Base-by-base conservation (phyloP, 805 yeast genomes). In the Yarrowia keelungensis region DNA sequence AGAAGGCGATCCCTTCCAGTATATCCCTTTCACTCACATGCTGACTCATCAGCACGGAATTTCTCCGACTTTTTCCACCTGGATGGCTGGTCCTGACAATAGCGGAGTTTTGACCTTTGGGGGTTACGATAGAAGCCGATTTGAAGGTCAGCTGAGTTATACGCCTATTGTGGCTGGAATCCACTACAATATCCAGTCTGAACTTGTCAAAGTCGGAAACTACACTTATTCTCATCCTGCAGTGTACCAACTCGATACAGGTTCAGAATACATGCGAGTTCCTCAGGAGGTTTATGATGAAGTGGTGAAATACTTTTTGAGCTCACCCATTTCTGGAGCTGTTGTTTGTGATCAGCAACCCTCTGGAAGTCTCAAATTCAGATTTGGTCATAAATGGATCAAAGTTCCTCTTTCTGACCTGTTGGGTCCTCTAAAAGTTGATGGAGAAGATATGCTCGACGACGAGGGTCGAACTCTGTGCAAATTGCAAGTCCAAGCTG, bases 61-160 rank as follows among this genome's bases (percentile, higher is more conserved):
- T 7, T n/a, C 43, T 3, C 1, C 45, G 0, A 45, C 14, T 4
- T 53, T 53, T 9, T 53, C 59, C 22, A 53, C 36, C 7, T 53
- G 59, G 59, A 19, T 53, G 45, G 59, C 45, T 3, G 59, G 59
- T 1, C 8, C 7, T 3, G 45, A 15, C 2, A 11, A 19, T 12
- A 19, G 45, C 2, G 59, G 59, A 3, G 59, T 53, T 8, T 0
- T 53, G 14, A 53, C 59, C 10, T 53, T 53, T 53, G 59, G 59
- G 12, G 59, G 59, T 4, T 53, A 53, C n/a, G 59, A 53, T 4
- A 53, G 19, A 7, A 38, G 45, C 11, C 45, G 59, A 7, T 53
- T 16, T 14, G 19, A 53, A 8, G 59, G 59, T 2, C 8, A 19
- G 0, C 36, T 53, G 8, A 53, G 19, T 19, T 14, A 2, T 2